Evolutionary conservation across 257 asterid genomes (phyloP), one percentile per base, ranked within the genome.

Genomic region (Solanum commersonii): DNA sequence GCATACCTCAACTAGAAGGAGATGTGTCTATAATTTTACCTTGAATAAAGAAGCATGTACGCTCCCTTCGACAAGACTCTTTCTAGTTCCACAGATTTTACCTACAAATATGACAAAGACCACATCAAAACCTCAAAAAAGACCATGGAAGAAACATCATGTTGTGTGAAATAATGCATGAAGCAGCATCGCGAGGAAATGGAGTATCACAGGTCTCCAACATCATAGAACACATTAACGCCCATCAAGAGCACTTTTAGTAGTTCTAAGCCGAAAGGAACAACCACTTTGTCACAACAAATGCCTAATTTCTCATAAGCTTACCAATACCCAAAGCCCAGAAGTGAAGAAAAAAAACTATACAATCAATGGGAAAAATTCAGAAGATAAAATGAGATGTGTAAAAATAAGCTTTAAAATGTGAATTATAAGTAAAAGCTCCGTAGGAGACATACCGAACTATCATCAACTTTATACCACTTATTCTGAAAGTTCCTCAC

Each of bases 11-110:
- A 71, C 20, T 37, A 25, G 56, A 49, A 72, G 67, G 34, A 56
- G 84, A 42, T 38, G 60, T 25, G 15, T 59, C 18, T 18, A 77
- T 31, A 31, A 33, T 59, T 86, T 81, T 92, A 95, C 98, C 98
- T 93, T 9, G 98, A 95, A 73, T 96, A 96, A 87, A 96, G 94
- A 89, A 96, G 98, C 98, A 96, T 93, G 89, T 96, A 96, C 3
- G 98, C 98, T 4, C 94, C 97, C 63, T 89, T 86, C 5, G 93
- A 89, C 89, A 95, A 88, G 88, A 95, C 98, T 42, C 90, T 91
- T 59, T 89, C 94, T n/a, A 93, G 91, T 77, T 92, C 96, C 89
- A 96, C 98, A 10, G 60, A 76, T 89, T 90, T 91, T 40, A 95
- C 98, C 98, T 96, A 92, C 94, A 88, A 87, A 87, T 92, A 92